Base-by-base conservation (phyloP, 768 basidiomycete species). In the Pleurotus giganteus region DNA sequence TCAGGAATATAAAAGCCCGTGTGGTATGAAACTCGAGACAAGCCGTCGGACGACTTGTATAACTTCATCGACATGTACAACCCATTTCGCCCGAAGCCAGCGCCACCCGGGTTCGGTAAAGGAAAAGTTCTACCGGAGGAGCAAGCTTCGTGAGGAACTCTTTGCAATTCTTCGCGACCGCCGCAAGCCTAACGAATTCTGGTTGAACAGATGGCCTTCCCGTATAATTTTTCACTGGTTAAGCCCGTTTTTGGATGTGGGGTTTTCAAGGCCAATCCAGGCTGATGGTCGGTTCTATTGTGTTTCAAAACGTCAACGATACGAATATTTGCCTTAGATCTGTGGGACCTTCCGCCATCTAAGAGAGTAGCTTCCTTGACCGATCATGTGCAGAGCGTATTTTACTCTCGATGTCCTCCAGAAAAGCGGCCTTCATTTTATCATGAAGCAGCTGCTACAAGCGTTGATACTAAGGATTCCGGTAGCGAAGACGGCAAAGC, bases 191-290 rank as follows among this genome's bases (percentile, higher is more conserved):
- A 53, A 6, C 37, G 47, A 58, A 29, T 1, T 37, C 32, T 26
- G 28, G 17, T 28, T 45, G 19, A 15, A 23, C 59, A 82, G 81
- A 53, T 70, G 63, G 62, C 60, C 79, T 19, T 83, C 81, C 6
- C 70, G 70, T 29, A 63, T 83, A 1, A 57, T 79, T 28, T 78
- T 82, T 28, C 68, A 74, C n/a, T 85, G 84, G 83, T 62, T 85
- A 6, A 69, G 68, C 24, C 73, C 82, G 1, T 76, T 86, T 57
- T 70, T 85, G 4, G 67, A 70, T 27, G 82, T 85, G 12, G 84
- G 84, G 1, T 86, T 78, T 61, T 77, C 81, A 9, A 71, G 84
- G 47, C 83, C 83, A 0, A 59, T 84, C 8, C 71, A 82, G 67
- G 74, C 77, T 61, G 82, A 85, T 42, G 84, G 84, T 81, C 32